These are phyloP conservation scores for Starmerella sirachaensis DNA, from an alignment of 805 yeast genomes.

Conservation along the genomic window DNA sequence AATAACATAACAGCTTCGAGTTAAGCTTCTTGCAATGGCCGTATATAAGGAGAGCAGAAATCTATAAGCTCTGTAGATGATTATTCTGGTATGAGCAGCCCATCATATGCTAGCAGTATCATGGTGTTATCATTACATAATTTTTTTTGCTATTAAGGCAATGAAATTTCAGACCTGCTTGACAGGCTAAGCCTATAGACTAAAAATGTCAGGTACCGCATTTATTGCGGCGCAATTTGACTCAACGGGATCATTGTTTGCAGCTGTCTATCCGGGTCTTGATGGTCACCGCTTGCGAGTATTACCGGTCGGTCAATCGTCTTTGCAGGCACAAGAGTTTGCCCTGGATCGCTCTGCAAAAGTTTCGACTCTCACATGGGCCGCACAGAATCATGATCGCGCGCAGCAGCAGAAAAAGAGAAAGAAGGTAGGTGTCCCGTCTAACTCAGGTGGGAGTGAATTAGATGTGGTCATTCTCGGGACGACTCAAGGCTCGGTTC, in stretches of 20 bases:
- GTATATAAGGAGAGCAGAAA: too few species aligned
- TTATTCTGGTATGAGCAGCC: not conserved
- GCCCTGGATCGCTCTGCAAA: slow-evolving; percentile 41
- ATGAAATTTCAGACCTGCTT: slow-evolving; percentile 10
- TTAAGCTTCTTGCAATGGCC: too few species aligned
- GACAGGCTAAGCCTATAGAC: not conserved
- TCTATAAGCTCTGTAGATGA: too few species aligned
- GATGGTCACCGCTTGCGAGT: slow-evolving; percentile 62
- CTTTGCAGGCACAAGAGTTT: slow-evolving; percentile 37
- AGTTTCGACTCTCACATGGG: slow-evolving; percentile 45
- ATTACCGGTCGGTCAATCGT: slow-evolving; percentile 28
- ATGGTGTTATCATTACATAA: slow-evolving; percentile 4
- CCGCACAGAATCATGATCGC: slow-evolving; percentile 7
- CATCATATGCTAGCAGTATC: not conserved
- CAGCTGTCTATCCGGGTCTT: slow-evolving; percentile 53
- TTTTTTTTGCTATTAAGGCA: slow-evolving; percentile 7
- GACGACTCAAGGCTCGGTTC: slow-evolving; percentile 49
- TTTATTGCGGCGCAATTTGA: slow-evolving; percentile 38
- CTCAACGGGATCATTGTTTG: slow-evolving; percentile 47
- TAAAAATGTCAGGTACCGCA: slow-evolving; percentile 6
- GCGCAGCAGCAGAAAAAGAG: slow-evolving; percentile 21
- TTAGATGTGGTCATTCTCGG: slow-evolving; percentile 44
- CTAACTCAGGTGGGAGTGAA: slow-evolving; percentile 23
- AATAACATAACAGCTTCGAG: too few species aligned
- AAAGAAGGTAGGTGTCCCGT: slow-evolving; percentile 8